Base-by-base conservation (phyloP, 768 basidiomycete species). In the Daedaleopsis sinensis region DNA sequence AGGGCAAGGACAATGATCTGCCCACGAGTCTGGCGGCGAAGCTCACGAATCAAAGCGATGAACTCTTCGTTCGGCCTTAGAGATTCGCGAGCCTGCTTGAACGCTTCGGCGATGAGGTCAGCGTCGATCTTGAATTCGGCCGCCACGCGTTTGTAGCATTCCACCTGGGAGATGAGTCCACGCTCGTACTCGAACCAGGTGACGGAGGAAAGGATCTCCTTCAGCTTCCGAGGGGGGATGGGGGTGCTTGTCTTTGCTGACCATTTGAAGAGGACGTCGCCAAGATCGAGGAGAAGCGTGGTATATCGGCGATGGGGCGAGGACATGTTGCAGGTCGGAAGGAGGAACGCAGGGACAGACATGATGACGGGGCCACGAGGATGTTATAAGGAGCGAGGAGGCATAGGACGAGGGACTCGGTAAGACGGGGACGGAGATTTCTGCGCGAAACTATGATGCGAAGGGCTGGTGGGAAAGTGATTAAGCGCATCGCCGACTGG, bases 201-300 rank as follows among this genome's bases (percentile, higher is more conserved):
- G n/a, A 76, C 71, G 10, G 79, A 79, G 46, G 75, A 70, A 38
- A 84, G 74, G 55, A 84, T 83, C 27, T 68, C 66, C 19, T 74
- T 76, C 24, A 85, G 75, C 0, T 69, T 74, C 52, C 71, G 74
- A 6, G 80, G 67, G 5, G 82, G 76, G 55, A 84, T 77, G 53
- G 70, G 68, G 6, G 80, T 81, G 57, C 74, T 77, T 1, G 81
- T 81, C 18, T 76, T 64, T 0, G 80, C 62, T 7, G 82, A 84
- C 84, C 84, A 86, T 43, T 74, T 76, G 70, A 85, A 84, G 50
- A 85, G 74, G 8, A 84, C 83, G 66, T 84, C 84, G 23, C 84
- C 83, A 36, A 85, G 72, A 69, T 85, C 84, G 65, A 84, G 78
- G 65, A 85, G 78, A 65, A 84, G 71, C 6, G 79, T 73, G 42